These are phyloP conservation scores for Sporisorium graminicola DNA, from an alignment of 1,284 basidiomycete species.

Conservation along the genomic window DNA sequence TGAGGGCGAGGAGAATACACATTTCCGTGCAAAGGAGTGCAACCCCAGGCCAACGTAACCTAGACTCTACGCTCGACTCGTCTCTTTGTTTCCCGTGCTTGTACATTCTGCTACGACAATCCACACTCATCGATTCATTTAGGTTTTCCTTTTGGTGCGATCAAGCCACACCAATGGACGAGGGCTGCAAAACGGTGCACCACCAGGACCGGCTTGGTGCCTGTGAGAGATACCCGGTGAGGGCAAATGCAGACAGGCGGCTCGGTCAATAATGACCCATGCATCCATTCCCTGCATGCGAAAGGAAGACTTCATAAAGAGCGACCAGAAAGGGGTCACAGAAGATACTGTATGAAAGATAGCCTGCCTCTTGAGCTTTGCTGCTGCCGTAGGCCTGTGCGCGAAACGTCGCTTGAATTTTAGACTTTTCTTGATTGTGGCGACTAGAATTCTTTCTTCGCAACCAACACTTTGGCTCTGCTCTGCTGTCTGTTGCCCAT, in stretches of 20 bases:
- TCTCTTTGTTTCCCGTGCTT: background rate
- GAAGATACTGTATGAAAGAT: too few species aligned
- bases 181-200: background rate
- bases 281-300: background rate
- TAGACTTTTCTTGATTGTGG: conserved; percentile 1
- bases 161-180: background rate
- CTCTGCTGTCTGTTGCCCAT: background rate
- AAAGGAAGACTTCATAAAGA: background rate
- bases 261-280: conserved; percentile 3
- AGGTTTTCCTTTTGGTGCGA: background rate
- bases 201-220: background rate
- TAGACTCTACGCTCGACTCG: background rate
- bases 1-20: conserved; percentile 1
- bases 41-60: background rate
- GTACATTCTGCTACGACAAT: background rate
- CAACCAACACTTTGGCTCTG: conserved; percentile 8
- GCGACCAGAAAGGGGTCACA: background rate
- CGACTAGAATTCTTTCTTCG: conserved; percentile 5
- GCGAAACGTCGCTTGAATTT: background rate
- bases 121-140: background rate
- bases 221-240: background rate
- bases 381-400: conserved; percentile 3
- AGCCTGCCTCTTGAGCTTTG: too few species aligned
- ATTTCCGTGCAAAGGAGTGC: background rate
- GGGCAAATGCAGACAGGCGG: conserved; percentile 2